These are phyloP conservation scores for Boletus reticuloceps DNA, from an alignment of 768 basidiomycete genomes.

Conservation along the genomic window DNA sequence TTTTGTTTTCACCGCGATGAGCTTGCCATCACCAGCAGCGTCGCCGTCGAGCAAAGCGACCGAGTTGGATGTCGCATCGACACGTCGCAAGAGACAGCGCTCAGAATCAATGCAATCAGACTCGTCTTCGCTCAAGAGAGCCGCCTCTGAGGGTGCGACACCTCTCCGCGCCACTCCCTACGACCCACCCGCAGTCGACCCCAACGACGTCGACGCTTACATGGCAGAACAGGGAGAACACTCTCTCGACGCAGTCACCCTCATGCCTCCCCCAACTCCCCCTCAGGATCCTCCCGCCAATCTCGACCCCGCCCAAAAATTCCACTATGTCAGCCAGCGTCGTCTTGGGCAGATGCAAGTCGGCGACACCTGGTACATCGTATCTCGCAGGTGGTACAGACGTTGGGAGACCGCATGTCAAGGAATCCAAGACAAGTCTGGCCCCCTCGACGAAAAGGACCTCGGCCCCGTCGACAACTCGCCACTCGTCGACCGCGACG, in stretches of 20 bases:
- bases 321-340: slow-evolving; percentile 47
- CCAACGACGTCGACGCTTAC: slow-evolving; percentile 61
- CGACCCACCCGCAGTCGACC: slow-evolving; percentile 28
- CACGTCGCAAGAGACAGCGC: slow-evolving; percentile 65
- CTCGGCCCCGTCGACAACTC: slow-evolving; percentile 78
- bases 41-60: slow-evolving; percentile 43
- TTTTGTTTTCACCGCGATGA: slow-evolving; percentile 34
- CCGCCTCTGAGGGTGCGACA: slow-evolving; percentile 64
- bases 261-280: slow-evolving; percentile 27
- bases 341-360: slow-evolving; percentile 49
- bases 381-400: slow-evolving; percentile 69
- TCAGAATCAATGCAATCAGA: slow-evolving; percentile 75
- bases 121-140: slow-evolving; percentile 75
- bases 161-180: slow-evolving; percentile 18
- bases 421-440: slow-evolving; percentile 68
- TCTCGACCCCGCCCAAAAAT: slow-evolving; percentile 44
- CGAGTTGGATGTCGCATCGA: slow-evolving; percentile 33
- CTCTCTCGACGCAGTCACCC: slow-evolving; percentile 13
- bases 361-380: slow-evolving; percentile 78
- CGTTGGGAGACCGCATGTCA: slow-evolving; percentile 74
- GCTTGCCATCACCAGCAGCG: slow-evolving; percentile 39
- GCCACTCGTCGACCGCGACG: slow-evolving; percentile 53
- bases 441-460: slow-evolving; percentile 55
- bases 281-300: slow-evolving; percentile 21
- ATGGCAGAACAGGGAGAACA: slow-evolving; percentile 59